Evolutionary conservation across 495 filamentous ascomycete species (phyloP), one percentile per base, ranked within the genome.

Genomic region (Daldinia caldariorum): DNA sequence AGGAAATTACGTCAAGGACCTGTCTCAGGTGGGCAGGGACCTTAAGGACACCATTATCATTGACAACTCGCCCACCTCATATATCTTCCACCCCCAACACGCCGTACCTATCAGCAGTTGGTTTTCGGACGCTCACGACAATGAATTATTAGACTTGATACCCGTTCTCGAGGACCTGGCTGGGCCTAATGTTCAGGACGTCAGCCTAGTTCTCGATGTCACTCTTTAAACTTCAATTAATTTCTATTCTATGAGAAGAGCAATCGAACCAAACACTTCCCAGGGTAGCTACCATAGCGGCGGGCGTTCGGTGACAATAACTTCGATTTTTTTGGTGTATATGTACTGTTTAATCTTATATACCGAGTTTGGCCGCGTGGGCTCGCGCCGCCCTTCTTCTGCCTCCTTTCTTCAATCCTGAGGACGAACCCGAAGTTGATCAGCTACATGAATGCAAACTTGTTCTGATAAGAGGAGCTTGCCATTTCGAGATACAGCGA

Each of bases 111-210:
- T 99, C 82, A 97, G 94, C 86, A 97, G 94, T 86, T 99, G 95
- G 95, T 99, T 99, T 84, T 97, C 94, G 74, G 95, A 99, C 82
- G 95, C 96, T 62, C 95, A 99, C 81, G 95, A 99, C 83, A 99
- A 99, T 80, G 95, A 99, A 85, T 87, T 99, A 64, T 85, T 99
- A 73, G 95, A 99, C 77, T 85, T 99, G 67, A 99, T 99, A 77
- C 95, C 95, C 20, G 95, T 99, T 71, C 92, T 99, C 72, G 96
- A 98, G 85, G 95, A 99, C 82, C 87, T 99, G 71, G 94, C 95
- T 60, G 89, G 90, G 67, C 72, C 86, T 38, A 91, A 93, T 75
- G 96, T 98, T 61, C 86, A 89, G 81, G 95, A 99, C 82, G 96
- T 99, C 80, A 98, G 94, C 84, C 83, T 98, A 73, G 95, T 99